A percentile compares a stretch with the other conserved stretches of the same genome.
These are phyloP conservation scores for Dendrostoma leiphaemia DNA, from an alignment of 2,329 filamentous ascomycete genomes.

Conservation along the genomic window DNA sequence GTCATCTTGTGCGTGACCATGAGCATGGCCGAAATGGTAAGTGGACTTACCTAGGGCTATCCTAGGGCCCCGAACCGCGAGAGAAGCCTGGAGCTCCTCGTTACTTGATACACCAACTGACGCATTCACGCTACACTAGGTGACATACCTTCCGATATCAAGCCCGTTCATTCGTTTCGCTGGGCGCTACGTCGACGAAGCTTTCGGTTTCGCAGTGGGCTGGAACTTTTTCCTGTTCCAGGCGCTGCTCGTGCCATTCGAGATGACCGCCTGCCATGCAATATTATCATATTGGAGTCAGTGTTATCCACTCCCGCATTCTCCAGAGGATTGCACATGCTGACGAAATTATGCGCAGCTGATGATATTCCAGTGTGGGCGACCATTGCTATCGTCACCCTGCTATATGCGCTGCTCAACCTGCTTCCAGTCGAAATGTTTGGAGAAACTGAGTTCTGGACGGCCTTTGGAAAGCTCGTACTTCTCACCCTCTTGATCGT, in stretches of 20 bases:
- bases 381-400: constrained; percentile 58
- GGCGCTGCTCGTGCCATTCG: constrained; percentile 65
- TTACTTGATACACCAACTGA: too few species aligned
- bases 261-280: constrained; percentile 63
- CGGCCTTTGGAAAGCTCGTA: constrained; percentile 69
- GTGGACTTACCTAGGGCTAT: not conserved
- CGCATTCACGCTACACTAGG: not conserved
- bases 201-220: constrained; percentile 69
- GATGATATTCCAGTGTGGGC: constrained; percentile 51
- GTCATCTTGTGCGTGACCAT: constrained; percentile 60
- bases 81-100: not conserved
- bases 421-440: constrained; percentile 9
- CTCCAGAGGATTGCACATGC: too few species aligned
- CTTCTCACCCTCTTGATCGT: constrained; percentile 69
- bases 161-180: constrained; percentile 78
- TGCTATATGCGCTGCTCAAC: constrained; percentile 43
- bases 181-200: constrained; percentile 71
- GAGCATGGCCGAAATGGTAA: constrained; percentile 69
- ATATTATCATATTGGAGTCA: constrained; percentile 61
- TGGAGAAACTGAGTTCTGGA: constrained; percentile 52
- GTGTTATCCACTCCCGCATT: too few species aligned
- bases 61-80: too few species aligned
- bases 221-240: constrained; percentile 76
- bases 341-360: not conserved
- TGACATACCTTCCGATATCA: constrained; percentile 72